phyloP scores from a whole-genome alignment of 1,284 basidiomycete species.

The Puccinia hordei region DNA sequence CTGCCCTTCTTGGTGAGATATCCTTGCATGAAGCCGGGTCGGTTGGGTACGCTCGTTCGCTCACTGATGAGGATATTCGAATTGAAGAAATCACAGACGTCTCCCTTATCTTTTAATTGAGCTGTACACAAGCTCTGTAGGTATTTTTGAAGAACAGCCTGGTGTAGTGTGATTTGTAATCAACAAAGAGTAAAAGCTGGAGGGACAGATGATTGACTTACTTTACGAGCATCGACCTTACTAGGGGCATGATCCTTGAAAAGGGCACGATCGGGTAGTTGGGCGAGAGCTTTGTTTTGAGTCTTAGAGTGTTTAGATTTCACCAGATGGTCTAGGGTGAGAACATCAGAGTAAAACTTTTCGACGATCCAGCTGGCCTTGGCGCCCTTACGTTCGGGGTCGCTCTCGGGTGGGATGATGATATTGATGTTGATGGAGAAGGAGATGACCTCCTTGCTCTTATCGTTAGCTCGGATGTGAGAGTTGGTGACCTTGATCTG shows the following conservation, averaged over 20 bases:
- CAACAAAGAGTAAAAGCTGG: not conserved
- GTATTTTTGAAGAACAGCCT: conserved; percentile 82
- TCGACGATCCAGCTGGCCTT: conserved; percentile 80
- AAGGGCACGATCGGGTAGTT: conserved; percentile 82
- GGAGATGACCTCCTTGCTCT: conserved; percentile 80
- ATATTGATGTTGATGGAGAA: conserved; percentile 67
- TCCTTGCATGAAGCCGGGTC: conserved; percentile 80
- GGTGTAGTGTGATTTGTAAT: conserved; percentile 38
- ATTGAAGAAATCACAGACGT: conserved; percentile 84
- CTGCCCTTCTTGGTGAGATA: conserved; percentile 95
- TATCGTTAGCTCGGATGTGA: conserved; percentile 78
- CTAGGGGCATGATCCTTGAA: conserved; percentile 97
- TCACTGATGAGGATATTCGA: conserved; percentile 66
- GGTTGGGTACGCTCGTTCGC: conserved; percentile 66
- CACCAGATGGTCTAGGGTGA: conserved; percentile 71
- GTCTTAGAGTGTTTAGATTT: conserved; percentile 69
- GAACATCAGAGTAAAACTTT: conserved; percentile 88
- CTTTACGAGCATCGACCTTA: conserved; percentile 91
- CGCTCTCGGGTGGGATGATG: conserved; percentile 60
- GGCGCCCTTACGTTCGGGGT: conserved; percentile 61
- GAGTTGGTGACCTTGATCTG: conserved; percentile 62
- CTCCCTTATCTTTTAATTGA: conserved; percentile 82
- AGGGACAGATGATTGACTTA: conserved; percentile 60
- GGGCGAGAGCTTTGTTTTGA: conserved; percentile 71
- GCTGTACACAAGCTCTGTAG: conserved; percentile 77